A percentile compares a stretch with the other conserved stretches of the same genome.
phyloP scores from a whole-genome alignment of 441 rosid species.

The Cnidoscolus chayamansa region DNA sequence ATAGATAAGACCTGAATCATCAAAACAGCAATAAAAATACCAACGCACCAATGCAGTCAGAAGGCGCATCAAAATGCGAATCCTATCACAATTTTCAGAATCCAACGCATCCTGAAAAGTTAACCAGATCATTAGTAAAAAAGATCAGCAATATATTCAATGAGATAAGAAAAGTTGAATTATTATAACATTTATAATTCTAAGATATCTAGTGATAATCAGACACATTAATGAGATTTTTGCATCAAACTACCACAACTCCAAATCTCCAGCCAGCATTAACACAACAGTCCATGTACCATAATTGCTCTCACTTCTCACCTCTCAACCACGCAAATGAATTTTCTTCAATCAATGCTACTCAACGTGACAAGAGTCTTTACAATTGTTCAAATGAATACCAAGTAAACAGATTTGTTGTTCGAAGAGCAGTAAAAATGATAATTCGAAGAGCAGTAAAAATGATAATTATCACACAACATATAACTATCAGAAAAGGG shows the following conservation, averaged over 20 bases:
- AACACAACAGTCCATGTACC: background rate
- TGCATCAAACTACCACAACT: background rate
- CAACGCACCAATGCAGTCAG: conserved; percentile 71
- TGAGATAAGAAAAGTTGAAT: background rate
- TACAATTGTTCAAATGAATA: background rate
- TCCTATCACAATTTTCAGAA: conserved; percentile 63
- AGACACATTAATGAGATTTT: background rate
- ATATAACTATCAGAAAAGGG: no score
- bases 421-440: background rate
- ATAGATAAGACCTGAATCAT: conserved; percentile 6
- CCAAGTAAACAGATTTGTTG: no score
- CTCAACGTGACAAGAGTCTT: background rate
- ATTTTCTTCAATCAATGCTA: background rate
- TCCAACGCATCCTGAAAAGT: conserved; percentile 69
- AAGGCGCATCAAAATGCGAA: conserved; percentile 86
- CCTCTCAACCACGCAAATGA: background rate
- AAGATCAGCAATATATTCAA: conserved; percentile 7
- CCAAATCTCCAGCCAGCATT: background rate
- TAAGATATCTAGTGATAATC: background rate
- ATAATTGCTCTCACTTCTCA: background rate
- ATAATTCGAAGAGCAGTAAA: background rate
- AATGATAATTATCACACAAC: no score
- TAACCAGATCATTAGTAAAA: conserved; percentile 4
- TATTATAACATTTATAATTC: background rate
- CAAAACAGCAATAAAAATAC: conserved; percentile 15